Evolutionary conservation across 164 flowering plant genomes (phyloP).

Genomic region (Vitis cinerea): DNA sequence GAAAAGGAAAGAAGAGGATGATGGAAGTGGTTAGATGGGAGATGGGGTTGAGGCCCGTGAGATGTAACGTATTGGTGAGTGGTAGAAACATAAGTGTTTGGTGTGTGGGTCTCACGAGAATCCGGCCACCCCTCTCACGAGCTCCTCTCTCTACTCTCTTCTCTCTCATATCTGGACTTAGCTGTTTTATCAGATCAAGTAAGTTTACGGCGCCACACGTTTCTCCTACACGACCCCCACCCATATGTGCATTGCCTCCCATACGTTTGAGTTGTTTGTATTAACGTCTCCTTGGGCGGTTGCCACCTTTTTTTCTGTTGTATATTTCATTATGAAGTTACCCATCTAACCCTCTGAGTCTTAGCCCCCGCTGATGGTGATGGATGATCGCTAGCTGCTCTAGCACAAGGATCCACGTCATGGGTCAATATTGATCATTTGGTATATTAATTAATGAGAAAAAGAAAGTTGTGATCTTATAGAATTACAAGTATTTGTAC

Average conservation of each 20-base stretch:
- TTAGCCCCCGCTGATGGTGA: no score
- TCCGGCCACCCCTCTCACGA: slow-evolving; percentile 27
- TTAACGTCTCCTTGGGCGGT: no score
- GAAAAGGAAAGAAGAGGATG: no score
- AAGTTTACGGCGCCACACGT: slow-evolving; percentile 5
- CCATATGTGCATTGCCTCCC: not conserved
- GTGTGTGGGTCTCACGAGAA: slow-evolving; percentile 26
- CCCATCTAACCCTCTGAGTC: not conserved
- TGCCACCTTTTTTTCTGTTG: no score
- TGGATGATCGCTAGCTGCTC: no score
- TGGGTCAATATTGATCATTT: no score
- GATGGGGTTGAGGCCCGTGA: slow-evolving; percentile 11
- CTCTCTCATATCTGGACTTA: slow-evolving; percentile 1
- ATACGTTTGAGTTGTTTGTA: no score
- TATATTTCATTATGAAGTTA: not conserved
- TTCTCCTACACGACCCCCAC: not conserved
- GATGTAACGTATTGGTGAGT: not conserved
- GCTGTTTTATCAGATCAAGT: slow-evolving; percentile 2
- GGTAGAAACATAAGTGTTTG: not conserved
- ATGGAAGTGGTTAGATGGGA: not conserved
- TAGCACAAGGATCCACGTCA: no score
- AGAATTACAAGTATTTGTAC: no score
- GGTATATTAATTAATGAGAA: no score
- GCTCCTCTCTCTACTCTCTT: slow-evolving; percentile 12
- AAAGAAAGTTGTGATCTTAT: no score